These are phyloP conservation scores for Suillus sp. DNA, from an alignment of 768 basidiomycete species.

Conservation along the genomic window DNA sequence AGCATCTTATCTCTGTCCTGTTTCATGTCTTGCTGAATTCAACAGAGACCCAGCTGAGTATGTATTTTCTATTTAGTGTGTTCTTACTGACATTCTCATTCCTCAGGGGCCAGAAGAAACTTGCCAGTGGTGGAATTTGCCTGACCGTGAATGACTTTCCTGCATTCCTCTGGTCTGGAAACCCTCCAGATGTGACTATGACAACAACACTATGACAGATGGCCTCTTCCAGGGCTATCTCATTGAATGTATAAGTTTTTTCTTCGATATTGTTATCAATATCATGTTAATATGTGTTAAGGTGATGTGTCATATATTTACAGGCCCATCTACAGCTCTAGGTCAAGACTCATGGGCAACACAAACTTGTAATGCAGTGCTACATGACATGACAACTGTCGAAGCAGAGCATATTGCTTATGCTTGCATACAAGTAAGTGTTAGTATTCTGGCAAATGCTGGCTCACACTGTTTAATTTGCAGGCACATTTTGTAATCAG, in stretches of 20 bases:
- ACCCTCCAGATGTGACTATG: constrained; percentile 11
- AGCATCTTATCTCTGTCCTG: constrained; percentile 5
- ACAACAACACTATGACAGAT: background rate
- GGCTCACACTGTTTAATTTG: background rate
- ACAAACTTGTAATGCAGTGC: background rate
- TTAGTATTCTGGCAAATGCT: background rate
- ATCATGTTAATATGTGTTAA: background rate
- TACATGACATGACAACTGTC: constrained; percentile 9
- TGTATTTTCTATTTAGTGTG: background rate
- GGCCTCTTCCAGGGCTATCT: constrained; percentile 4
- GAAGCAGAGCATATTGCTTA: constrained; percentile 14
- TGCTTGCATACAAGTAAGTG: constrained; percentile 9
- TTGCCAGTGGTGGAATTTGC: background rate
- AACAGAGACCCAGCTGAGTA: constrained; percentile 7
- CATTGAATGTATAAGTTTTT: constrained; percentile 4
- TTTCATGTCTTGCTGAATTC: background rate
- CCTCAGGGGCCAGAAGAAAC: background rate
- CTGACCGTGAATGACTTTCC: constrained; percentile 9
- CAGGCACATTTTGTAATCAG: constrained; percentile 17
- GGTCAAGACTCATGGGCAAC: background rate
- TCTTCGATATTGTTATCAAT: background rate
- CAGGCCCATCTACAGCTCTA: constrained; percentile 12
- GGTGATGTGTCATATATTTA: constrained; percentile 15
- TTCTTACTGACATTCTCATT: background rate
- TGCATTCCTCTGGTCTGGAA: constrained; percentile 11